These are phyloP conservation scores for Chrysopogon serrulatus DNA, from an alignment of 176 grass and related monocot genomes.

Conservation along the genomic window DNA sequence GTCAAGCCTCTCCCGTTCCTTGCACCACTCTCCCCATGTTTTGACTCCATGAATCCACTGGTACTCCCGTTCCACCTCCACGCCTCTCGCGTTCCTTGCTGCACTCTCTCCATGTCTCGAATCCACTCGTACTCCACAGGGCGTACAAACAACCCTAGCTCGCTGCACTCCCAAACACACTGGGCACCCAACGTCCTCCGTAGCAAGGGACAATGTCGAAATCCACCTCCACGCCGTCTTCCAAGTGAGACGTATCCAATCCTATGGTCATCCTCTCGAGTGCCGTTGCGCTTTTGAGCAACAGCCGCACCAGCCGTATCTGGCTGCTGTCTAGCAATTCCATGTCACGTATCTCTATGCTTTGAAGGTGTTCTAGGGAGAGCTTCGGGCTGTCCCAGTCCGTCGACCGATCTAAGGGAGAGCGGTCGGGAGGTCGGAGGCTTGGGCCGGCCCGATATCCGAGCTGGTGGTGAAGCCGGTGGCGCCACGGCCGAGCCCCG, in stretches of 20 bases:
- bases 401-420: neutral
- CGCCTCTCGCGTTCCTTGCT: no score
- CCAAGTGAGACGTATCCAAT: neutral
- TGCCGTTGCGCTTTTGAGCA: neutral
- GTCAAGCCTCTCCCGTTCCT: no score
- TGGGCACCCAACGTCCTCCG: neutral
- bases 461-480: conserved; percentile 91
- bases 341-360: neutral
- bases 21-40: no score
- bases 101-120: no score
- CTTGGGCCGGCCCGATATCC: conserved; percentile 84
- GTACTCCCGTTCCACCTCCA: no score
- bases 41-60: no score
- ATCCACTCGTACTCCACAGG: neutral
- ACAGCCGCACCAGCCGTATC: neutral
- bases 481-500: conserved; percentile 88
- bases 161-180: neutral
- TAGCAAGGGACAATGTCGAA: neutral
- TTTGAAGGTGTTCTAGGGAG: neutral
- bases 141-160: neutral
- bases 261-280: neutral
- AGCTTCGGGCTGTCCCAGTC: neutral
- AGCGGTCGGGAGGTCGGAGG: conserved; percentile 83
- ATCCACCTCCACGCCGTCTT: neutral
- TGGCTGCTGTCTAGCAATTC: neutral